Evolutionary conservation across 73 alveolate species (phyloP).

Genomic region (Urostyla sp.): DNA sequence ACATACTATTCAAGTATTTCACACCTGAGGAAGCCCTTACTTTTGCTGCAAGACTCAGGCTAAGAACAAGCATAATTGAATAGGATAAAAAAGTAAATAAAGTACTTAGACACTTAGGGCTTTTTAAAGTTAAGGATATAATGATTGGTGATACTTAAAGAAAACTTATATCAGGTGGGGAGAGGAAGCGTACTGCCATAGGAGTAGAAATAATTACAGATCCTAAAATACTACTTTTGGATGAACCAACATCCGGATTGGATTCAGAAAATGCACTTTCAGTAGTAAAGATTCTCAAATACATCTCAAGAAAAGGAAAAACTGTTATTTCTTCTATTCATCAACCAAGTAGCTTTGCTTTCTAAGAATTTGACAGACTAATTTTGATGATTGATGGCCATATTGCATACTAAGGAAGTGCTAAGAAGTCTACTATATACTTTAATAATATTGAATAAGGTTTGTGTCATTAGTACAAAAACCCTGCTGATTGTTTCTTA

Average conservation of each 20-base stretch:
- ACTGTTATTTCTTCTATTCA: constrained; percentile 78
- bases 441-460: constrained; percentile 51
- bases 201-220: constrained; percentile 69
- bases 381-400: constrained; percentile 67
- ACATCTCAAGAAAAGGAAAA: constrained; percentile 54
- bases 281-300: constrained; percentile 2
- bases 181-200: constrained; percentile 63
- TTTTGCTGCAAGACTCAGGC: constrained; percentile 66
- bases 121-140: constrained; percentile 11
- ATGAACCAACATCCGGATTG: constrained; percentile 73
- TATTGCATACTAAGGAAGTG: constrained; percentile 41
- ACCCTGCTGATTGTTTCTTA: constrained; percentile 74
- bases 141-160: constrained; percentile 4
- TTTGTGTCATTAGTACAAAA: constrained; percentile 68
- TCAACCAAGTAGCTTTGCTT: constrained; percentile 76
- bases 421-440: not conserved
- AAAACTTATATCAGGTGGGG: constrained; percentile 69
- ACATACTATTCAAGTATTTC: constrained; percentile 69
- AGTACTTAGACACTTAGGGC: constrained; percentile 5
- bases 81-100: constrained; percentile 3
- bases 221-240: constrained; percentile 55
- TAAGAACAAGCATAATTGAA: not conserved
- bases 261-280: constrained; percentile 52
- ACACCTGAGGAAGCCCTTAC: constrained; percentile 71
- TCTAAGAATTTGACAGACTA: constrained; percentile 32